Evolutionary conservation across 2,329 filamentous ascomycete species (phyloP), one percentile per base, ranked within the genome.

Genomic region (Fusarium floridanum): DNA sequence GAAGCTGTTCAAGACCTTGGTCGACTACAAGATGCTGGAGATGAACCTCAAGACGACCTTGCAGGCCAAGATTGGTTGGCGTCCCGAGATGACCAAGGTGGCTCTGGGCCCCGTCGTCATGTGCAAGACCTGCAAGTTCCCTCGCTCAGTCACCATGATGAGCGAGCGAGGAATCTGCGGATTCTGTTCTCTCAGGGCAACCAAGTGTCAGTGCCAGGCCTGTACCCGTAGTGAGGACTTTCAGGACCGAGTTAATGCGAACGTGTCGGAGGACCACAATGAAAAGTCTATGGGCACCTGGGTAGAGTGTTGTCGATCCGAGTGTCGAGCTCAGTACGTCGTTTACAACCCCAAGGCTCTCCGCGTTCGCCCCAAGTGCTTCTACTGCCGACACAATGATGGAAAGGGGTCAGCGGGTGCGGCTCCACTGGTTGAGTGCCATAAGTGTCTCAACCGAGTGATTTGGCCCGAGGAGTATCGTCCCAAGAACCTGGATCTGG

Each of bases 71-170:
- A 70, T 88, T 36, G 83, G 85, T 14, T 89, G 86, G 85, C 82
- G 77, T 1, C 87, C 87, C 3, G 69, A 84, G 2, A 88, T 87
- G 80, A 82, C 80, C 16, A 82, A 81, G 67, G 79, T 82, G 1
- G 78, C 83, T 0, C 73, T 88, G n/a, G 87, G 87, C 2, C 85
- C 85, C 0, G 66, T 85, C 0, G 81, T 82, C 4, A 71, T 80
- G 3, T 88, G 87, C 76, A 81, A 77, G 36, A 67, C 55, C 16
- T 88, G 86, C 77, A 73, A 82, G 20, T 83, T 83, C 64, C 85
- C 87, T 10, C 83, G 87, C 6, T 88, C 87, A 0, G 86, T 88
- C 20, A 87, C 86, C 8, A 79, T 88, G 12, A 88, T 88, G 87
- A 81, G 80, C 0, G 24, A 69, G 0, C 72, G 80, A 10, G 79